Conservation (phyloP, 352 stramenopile species). For the Phytophthora idaei region DNA sequence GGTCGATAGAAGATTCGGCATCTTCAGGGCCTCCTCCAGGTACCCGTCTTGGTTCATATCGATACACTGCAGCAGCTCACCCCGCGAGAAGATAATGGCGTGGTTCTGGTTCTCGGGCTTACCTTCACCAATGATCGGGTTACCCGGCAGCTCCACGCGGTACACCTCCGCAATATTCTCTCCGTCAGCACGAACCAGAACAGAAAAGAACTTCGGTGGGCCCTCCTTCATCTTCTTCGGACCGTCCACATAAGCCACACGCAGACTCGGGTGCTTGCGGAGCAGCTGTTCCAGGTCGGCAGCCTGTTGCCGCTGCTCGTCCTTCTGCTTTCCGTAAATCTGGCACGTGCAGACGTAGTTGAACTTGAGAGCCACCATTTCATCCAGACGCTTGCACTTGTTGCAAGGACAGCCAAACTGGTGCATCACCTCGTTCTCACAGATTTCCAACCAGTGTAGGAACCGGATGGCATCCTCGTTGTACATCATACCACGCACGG, state of each 20-base stretch:
- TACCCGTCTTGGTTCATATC: conserved; percentile 92
- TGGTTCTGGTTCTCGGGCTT: conserved; percentile 92
- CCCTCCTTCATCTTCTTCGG: conserved; percentile 90
- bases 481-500: conserved; percentile 90
- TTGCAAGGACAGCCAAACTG: conserved; percentile 79
- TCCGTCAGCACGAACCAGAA: conserved; percentile 72
- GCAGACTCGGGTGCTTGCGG: conserved; percentile 78
- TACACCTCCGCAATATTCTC: conserved; percentile 86
- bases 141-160: conserved; percentile 80
- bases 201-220: conserved; percentile 83
- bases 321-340: conserved; percentile 89
- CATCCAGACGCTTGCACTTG: conserved; percentile 81
- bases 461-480: conserved; percentile 88
- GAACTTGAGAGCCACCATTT: conserved; percentile 90
- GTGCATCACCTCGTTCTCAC: conserved; percentile 89
- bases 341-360: conserved; percentile 90
- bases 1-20: conserved; percentile 87
- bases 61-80: conserved; percentile 89
- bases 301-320: conserved; percentile 83
- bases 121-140: conserved; percentile 88
- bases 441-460: conserved; percentile 89
- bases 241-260: conserved; percentile 84
- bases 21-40: conserved; percentile 85
- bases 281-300: conserved; percentile 80
- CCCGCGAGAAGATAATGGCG: conserved; percentile 87